phyloP scores from a whole-genome alignment of 2,329 filamentous ascomycete genomes.

The Alternaria gansuensis region DNA sequence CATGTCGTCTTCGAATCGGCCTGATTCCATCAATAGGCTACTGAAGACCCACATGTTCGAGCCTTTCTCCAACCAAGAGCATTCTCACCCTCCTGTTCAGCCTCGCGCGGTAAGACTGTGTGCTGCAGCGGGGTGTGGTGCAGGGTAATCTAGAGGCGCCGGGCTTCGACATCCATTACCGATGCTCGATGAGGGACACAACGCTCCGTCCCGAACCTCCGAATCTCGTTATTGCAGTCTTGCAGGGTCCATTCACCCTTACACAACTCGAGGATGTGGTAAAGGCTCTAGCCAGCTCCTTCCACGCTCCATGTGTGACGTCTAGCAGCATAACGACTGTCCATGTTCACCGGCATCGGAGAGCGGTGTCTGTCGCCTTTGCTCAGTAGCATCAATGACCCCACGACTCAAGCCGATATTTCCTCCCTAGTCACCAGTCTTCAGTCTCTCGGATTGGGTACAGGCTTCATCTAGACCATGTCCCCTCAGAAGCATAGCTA shows the following conservation, averaged over 20 bases:
- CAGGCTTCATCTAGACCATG: background rate
- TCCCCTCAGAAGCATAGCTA: background rate
- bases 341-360: slow-evolving; percentile 18
- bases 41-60: slow-evolving; percentile 31
- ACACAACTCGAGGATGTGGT: slow-evolving; percentile 8
- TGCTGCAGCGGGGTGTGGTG: slow-evolving; percentile 23
- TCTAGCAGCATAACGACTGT: slow-evolving; percentile 1
- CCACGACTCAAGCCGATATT: background rate
- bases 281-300: background rate
- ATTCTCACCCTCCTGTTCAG: slow-evolving; percentile 36
- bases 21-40: slow-evolving; percentile 37
- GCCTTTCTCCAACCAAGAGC: slow-evolving; percentile 33
- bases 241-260: slow-evolving; percentile 15
- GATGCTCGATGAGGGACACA: slow-evolving; percentile 12
- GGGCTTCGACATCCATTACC: slow-evolving; percentile 17
- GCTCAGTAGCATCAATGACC: slow-evolving; percentile 6
- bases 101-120: slow-evolving; percentile 35
- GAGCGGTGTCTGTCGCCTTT: slow-evolving; percentile 15
- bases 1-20: slow-evolving; percentile 40
- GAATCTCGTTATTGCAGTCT: slow-evolving; percentile 15
- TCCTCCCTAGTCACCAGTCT: background rate
- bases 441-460: background rate
- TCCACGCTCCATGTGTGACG: slow-evolving; percentile 13
- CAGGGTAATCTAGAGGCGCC: slow-evolving; percentile 25
- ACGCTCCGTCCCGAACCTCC: slow-evolving; percentile 18